These are phyloP conservation scores for Chionographis japonica DNA, from an alignment of 106 monocot genomes.

Conservation along the genomic window DNA sequence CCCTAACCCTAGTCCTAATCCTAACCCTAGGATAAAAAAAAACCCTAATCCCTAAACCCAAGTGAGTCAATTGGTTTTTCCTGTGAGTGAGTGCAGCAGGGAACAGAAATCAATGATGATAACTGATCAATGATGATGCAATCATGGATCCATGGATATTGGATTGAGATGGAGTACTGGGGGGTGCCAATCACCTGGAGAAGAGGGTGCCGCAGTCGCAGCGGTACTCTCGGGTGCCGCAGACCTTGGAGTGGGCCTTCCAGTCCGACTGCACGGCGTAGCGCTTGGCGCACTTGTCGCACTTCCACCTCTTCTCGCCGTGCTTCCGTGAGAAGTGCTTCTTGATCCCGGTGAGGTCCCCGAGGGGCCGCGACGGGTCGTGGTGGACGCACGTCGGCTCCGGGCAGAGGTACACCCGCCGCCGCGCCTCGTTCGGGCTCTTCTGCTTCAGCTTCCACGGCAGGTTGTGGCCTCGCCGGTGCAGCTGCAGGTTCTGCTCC, in stretches of 20 bases:
- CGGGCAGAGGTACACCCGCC: slow-evolving; percentile 36
- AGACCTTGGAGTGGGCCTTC: slow-evolving; percentile 42
- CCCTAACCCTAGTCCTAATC: background rate
- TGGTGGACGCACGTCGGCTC: slow-evolving; percentile 50
- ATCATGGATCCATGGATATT: slow-evolving; percentile 2
- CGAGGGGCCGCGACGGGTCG: slow-evolving; percentile 36
- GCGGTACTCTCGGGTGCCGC: slow-evolving; percentile 42
- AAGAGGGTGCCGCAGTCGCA: slow-evolving; percentile 53
- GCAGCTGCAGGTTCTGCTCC: slow-evolving; percentile 11
- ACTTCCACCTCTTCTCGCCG: slow-evolving; percentile 50
- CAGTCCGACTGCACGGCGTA: slow-evolving; percentile 47
- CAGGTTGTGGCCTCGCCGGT: slow-evolving; percentile 12
- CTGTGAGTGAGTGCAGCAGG: too few relatives aligned
- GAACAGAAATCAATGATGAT: background rate
- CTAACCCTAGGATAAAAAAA: slow-evolving; percentile 18
- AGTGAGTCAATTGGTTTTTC: background rate
- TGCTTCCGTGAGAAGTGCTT: slow-evolving; percentile 44
- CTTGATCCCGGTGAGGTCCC: slow-evolving; percentile 50
- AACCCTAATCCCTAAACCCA: background rate
- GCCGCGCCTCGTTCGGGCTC: slow-evolving; percentile 7
- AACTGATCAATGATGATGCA: background rate
- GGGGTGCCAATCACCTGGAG: slow-evolving; percentile 19
- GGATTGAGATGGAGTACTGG: background rate
- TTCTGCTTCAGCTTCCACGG: slow-evolving; percentile 21
- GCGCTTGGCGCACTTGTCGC: slow-evolving; percentile 40